A percentile compares a stretch with the other conserved stretches of the same genome.
phyloP scores from a whole-genome alignment of 495 filamentous ascomycete genomes.

The Mytilinidion resinicola region DNA sequence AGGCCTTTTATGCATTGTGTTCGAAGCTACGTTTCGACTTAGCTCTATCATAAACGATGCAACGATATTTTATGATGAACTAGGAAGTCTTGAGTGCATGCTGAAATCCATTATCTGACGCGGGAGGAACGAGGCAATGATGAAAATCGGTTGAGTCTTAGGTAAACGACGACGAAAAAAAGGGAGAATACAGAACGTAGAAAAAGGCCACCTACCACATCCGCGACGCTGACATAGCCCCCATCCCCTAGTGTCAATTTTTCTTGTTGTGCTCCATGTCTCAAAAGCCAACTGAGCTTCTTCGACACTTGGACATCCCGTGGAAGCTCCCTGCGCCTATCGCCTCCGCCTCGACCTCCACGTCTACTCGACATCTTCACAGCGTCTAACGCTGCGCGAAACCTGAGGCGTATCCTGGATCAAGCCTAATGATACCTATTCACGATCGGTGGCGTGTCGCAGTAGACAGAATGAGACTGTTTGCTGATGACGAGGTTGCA shows the following conservation, averaged over 20 bases:
- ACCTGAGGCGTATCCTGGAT: no score
- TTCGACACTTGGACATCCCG: conserved; percentile 70
- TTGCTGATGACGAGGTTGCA: not conserved
- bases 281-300: conserved; percentile 67
- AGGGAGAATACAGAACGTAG: no score
- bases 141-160: no score
- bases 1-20: conserved; percentile 64
- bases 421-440: no score
- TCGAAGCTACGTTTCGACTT: conserved; percentile 48
- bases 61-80: not conserved
- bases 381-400: not conserved
- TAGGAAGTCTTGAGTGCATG: no score
- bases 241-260: conserved; percentile 67
- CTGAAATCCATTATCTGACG: no score
- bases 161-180: no score
- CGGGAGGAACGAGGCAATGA: no score
- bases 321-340: conserved; percentile 34
- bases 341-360: conserved; percentile 31
- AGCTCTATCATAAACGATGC: not conserved
- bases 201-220: conserved; percentile 56
- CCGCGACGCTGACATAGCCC: conserved; percentile 72
- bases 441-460: no score
- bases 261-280: conserved; percentile 77
- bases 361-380: conserved; percentile 13
- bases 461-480: not conserved